Base-by-base conservation (phyloP, 2,329 filamentous ascomycete genomes). In the Bimuria novae-zelandiae region DNA sequence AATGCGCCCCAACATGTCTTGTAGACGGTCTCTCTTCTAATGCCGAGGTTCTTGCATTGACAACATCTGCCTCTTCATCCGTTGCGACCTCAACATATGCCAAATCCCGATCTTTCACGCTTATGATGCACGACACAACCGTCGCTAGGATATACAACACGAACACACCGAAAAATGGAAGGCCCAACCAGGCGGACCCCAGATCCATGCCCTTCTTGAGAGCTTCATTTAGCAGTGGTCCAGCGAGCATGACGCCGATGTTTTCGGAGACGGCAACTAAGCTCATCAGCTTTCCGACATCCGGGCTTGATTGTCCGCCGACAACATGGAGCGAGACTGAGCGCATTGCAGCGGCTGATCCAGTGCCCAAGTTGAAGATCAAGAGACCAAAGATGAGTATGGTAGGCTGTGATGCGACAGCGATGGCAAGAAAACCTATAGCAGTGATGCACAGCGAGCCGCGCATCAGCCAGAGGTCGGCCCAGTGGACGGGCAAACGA, bases 271-370 rank as follows among this genome's bases (percentile, higher is more conserved):
- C 76, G 25, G 78, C 77, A 51, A 82, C 75, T 1, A 80, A 73
- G 4, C 78, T 79, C 60, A 80, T 81, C 12, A 82, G 60, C 10
- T 78, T 73, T 5, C 78, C 79, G 3, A 79, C 76, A 48, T 81
- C 57, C 1, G 66, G 67, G 16, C 68, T 71, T 3, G 67, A 72
- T 33, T 80, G 74, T 0, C 75, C 76, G 23, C 78, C 73, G 14
- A 81, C 75, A 7, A 80, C 68, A 4, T 78, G 76, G 4, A 80
- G 78, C 30, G 80, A 73, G 10, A 81, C 62, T 0, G 77, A 77
- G 5, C 79, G 75, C 52, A 78, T 76, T 1, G 79, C 69, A 41
- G 76, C 76, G 14, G 73, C 70, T 50, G 79, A 80, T 1, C 79
- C 80, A 0, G 77, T 77, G 7, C 80, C 79, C 6, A 77, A 69